Evolutionary conservation across 305 asterid species (phyloP), one percentile per base, ranked within the genome.

Genomic region (Fraxinus nigra): DNA sequence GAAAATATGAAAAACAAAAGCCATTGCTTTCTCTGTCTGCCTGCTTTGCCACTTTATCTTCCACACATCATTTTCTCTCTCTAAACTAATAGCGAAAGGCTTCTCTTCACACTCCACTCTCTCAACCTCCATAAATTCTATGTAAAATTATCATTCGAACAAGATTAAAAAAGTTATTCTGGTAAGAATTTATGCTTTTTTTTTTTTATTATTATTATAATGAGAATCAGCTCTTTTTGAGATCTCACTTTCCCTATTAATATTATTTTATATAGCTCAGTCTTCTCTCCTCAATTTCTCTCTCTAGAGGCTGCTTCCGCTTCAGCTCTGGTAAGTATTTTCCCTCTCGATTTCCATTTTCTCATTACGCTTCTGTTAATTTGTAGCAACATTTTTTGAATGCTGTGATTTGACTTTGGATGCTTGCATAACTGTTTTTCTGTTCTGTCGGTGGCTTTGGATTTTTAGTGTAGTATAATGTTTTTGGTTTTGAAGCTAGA

Each of bases 281-380:
- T 30, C 8, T 33, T 72, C 85, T 22, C 65, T 61, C 13, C 46
- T 65, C 63, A 10, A 35, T 38, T 14, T 40, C 13, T 67, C 77
- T 79, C 81, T 24, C 43, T 65, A 20, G 61, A 24, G 4, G 28
- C 81, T 73, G 79, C 82, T 79, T 48, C 82, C 69, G 87, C 83
- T 87, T 69, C 87, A 82, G 82, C 78, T 89, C 86, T 56, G 48
- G 88, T 87, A 75, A 87, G 86, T 75, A 56, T 85, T 74, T 75
- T 37, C 37, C 75, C 72, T 79, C 82, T 46, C 59, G 63, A 63
- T 78, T 75, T 79, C 82, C 82, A 51, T 83, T 61, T 82, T 10
- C 43, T 72, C 51, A 32, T 11, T 16, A 20, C 61, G 24, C 28
- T 70, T 79, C 56, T 26, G 35, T 59, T 24, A 30, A 7, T 77